Base-by-base conservation (phyloP, 495 filamentous ascomycete genomes). In the Choiromyces venosus region DNA sequence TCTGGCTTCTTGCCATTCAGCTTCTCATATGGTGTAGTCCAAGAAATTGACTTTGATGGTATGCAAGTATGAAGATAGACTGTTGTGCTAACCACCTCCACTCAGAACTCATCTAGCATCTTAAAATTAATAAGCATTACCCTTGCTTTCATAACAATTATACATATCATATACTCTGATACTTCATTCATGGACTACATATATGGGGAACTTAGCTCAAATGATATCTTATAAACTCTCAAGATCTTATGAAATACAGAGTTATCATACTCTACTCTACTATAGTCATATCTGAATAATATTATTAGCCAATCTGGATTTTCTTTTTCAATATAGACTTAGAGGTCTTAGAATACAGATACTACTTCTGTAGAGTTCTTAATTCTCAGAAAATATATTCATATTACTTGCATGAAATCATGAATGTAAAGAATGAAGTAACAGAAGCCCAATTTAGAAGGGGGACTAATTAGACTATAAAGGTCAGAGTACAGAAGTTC, bases 381-480 rank as follows among this genome's bases (percentile, higher is more conserved):
- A 14, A 14, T 18, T 14, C 33, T 14, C 14, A 67, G 65, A 67
- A 67, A 67, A 16, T 16, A 14, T 33, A 67, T 33, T 35, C 36
- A 16, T 16, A 33, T 67, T 19, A 19, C 18, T 14, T 35, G 16
- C 33, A 33, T 16, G 33, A 18, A 67, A 35, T 67, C 65, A 33
- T 67, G 18, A 67, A 67, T 67, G 36, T 16, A 67, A 35, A 67
- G 18, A 67, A 67, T 67, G 65, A 18, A 67, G 65, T 67, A 67
- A 14, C 33, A 14, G 33, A 35, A 14, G 18, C 65, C 65, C 14
- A 16, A 14, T n/a, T n/a, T n/a, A n/a, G n/a, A n/a, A n/a, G n/a
- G n/a, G n/a, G n/a, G n/a, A n/a, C n/a, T n/a, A n/a, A 67, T 14
- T 14, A 56, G 46, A 56, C 14, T n/a, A 56, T n/a, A 56, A 14